These are phyloP conservation scores for Aspergillus heteromorphus DNA, from an alignment of 495 filamentous ascomycete species.

Conservation along the genomic window DNA sequence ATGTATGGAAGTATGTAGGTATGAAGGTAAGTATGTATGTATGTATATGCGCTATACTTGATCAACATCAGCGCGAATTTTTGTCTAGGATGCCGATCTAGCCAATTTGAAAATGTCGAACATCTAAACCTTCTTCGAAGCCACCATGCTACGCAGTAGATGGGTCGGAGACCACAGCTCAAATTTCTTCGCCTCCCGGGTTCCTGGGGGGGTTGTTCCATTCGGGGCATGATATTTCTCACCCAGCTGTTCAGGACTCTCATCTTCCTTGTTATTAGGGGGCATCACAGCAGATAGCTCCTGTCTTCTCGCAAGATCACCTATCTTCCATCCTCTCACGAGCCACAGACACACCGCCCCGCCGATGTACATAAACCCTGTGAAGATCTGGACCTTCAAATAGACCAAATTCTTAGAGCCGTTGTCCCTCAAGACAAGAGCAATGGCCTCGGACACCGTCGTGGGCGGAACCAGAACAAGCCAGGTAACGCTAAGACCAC, in stretches of 20 bases:
- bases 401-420: conserved; percentile 40
- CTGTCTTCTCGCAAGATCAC: conserved; percentile 41
- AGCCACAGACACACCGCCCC: conserved; percentile 47
- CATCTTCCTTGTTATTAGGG: not conserved
- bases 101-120: not conserved
- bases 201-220: not conserved
- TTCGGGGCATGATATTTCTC: not conserved
- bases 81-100: not conserved
- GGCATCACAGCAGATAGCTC: conserved; percentile 4
- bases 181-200: not conserved
- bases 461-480: conserved; percentile 64
- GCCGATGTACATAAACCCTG: conserved; percentile 60
- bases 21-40: too few species aligned
- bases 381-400: conserved; percentile 60
- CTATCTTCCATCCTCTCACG: conserved; percentile 54
- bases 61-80: not conserved
- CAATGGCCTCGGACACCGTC: conserved; percentile 72
- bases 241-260: not conserved
- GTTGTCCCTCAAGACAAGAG: conserved; percentile 54
- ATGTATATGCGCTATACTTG: not conserved
- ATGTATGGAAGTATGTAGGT: too few species aligned
- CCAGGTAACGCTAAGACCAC: conserved; percentile 73
- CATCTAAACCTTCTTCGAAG: conserved; percentile 27
- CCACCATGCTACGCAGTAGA: conserved; percentile 30
- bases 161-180: conserved; percentile 24